Evolutionary conservation across 2,329 filamentous ascomycete genomes (phyloP).

Genomic region (Cercospora sojina): DNA sequence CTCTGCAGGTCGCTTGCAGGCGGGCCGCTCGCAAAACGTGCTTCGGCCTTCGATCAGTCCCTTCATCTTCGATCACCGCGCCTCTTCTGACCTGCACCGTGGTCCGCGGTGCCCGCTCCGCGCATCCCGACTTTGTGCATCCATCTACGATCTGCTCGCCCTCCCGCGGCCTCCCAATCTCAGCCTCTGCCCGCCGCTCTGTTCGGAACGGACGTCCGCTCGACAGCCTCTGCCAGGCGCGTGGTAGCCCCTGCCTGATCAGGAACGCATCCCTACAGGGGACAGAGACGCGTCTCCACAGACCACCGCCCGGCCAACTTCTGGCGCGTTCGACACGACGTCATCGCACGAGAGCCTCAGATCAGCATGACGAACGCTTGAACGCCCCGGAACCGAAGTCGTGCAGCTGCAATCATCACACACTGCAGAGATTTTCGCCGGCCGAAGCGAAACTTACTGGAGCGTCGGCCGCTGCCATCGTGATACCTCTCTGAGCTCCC

Average conservation of each 20-base stretch:
- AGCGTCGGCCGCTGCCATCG: not conserved
- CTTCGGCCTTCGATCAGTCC: constrained; percentile 12
- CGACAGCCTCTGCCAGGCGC: not conserved
- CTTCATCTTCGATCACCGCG: constrained; percentile 7
- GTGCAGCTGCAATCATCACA: not conserved
- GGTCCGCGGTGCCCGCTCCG: constrained; percentile 4
- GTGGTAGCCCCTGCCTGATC: not conserved
- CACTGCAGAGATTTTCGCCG: not conserved
- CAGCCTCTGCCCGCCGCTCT: not conserved
- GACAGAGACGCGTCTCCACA: not conserved
- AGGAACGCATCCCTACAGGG: not conserved
- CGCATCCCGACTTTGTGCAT: constrained; percentile 2
- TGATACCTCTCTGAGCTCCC: not conserved
- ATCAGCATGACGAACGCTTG: not conserved
- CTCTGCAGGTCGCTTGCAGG: not conserved
- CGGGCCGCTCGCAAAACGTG: constrained; percentile 13
- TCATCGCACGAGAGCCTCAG: constrained; percentile 5
- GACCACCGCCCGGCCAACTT: not conserved
- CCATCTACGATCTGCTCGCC: constrained; percentile 1
- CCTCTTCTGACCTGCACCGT: not conserved
- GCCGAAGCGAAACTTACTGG: not conserved
- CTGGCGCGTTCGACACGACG: not conserved
- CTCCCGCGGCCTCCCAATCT: constrained; percentile 2
- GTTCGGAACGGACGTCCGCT: constrained; percentile 1
- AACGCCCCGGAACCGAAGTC: not conserved